Evolutionary conservation across 140 eudicot species (phyloP).

Genomic region (Bidens hawaiensis): DNA sequence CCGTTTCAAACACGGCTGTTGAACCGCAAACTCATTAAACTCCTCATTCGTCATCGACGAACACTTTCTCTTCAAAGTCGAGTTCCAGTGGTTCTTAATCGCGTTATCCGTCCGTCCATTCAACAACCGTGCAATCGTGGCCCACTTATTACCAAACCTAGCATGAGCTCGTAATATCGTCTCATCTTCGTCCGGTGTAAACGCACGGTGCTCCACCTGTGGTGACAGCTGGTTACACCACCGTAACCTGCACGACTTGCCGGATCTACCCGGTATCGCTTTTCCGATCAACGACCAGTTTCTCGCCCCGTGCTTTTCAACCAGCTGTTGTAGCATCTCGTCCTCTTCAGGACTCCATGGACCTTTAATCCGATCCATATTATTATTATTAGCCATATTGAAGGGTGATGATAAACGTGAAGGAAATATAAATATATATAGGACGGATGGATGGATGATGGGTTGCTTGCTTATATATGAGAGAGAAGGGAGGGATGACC

Average conservation of each 20-base stretch:
- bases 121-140: slow-evolving; percentile 76
- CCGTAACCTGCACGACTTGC: slow-evolving; percentile 74
- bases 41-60: slow-evolving; percentile 60
- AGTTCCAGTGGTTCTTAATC: slow-evolving; percentile 89
- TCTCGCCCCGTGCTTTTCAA: slow-evolving; percentile 72
- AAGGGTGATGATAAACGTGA: background rate
- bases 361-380: slow-evolving; percentile 91
- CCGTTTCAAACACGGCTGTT: slow-evolving; percentile 56
- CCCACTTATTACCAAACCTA: slow-evolving; percentile 92
- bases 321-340: slow-evolving; percentile 55
- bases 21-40: slow-evolving; percentile 34
- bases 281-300: slow-evolving; percentile 89
- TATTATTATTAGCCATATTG: slow-evolving; percentile 25
- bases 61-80: slow-evolving; percentile 68
- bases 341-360: slow-evolving; percentile 99
- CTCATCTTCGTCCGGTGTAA: slow-evolving; percentile 82
- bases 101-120: slow-evolving; percentile 92
- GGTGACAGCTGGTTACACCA: slow-evolving; percentile 99
- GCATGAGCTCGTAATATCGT: slow-evolving; percentile 84
- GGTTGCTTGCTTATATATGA: slow-evolving; percentile 27
- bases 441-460: slow-evolving; percentile 23
- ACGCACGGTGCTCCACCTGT: slow-evolving; percentile 88
- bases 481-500: slow-evolving; percentile 37
- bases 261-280: slow-evolving; percentile 80
- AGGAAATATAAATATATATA: no score